A percentile compares a stretch with the other conserved stretches of the same genome.
Evolutionary conservation across 2,329 filamentous ascomycete species (phyloP).

Genomic region (Tolypocladium endophyticum): DNA sequence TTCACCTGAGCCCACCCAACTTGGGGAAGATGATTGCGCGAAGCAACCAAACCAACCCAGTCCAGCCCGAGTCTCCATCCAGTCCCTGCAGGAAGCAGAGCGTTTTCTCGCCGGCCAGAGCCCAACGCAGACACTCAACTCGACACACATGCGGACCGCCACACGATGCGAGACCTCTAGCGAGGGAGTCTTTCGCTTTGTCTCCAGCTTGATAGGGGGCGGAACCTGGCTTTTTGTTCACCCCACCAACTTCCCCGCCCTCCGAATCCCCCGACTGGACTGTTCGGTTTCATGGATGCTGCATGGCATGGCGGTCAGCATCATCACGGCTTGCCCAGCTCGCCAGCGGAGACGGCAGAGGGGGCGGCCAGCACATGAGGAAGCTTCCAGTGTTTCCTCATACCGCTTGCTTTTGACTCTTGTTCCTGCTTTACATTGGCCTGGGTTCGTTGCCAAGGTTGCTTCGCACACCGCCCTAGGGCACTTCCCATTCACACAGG

Average conservation of each 20-base stretch:
- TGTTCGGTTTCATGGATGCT: not conserved
- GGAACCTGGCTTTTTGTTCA: not conserved
- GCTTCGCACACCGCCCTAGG: not conserved
- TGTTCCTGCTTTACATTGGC: not conserved
- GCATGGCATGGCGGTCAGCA: slow-evolving; percentile 1
- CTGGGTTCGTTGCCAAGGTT: not conserved
- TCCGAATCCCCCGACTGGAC: not conserved
- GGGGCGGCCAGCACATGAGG: not conserved
- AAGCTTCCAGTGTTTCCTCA: not conserved
- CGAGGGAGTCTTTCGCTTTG: not conserved
- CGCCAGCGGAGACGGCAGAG: not conserved
- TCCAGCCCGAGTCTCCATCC: not conserved
- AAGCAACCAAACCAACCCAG: not conserved
- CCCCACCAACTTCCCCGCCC: not conserved
- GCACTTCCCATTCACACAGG: not conserved
- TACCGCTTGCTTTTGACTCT: not conserved
- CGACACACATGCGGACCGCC: not conserved
- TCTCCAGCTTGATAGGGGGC: not conserved
- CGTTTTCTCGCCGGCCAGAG: not conserved
- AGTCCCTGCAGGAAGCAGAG: not conserved
- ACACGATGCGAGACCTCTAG: not conserved
- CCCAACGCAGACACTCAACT: not conserved
- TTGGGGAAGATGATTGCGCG: not conserved
- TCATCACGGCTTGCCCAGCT: not conserved
- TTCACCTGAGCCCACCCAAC: not conserved